Evolutionary conservation across 2,329 filamentous ascomycete species (phyloP), one percentile per base, ranked within the genome.

Genomic region (Mycosphaerella arachidis): DNA sequence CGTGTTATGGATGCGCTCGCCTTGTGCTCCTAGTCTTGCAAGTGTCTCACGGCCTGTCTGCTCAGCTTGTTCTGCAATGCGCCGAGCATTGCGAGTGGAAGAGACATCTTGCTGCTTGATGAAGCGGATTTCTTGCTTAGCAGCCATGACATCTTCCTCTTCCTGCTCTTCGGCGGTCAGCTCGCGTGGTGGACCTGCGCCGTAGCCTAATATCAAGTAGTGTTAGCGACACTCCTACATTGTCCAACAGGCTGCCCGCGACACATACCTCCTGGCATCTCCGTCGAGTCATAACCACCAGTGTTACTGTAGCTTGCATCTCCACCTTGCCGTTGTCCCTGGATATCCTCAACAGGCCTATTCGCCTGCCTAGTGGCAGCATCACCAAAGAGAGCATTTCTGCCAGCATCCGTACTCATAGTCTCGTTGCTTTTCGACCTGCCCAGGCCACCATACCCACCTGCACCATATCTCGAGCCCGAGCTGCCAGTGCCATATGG

Each of bases 91-190:
- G 57, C 86, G 81, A 10, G 87, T 88, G 13, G 84, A 85, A n/a
- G 84, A 79, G 33, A 92, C 84, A 70, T 91, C 90, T 61, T 90
- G 86, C 65, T 91, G 84, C 73, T 93, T 93, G 71, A 91, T 82
- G 65, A 87, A 85, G 16, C 83, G 82, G 66, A 92, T 91, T 70
- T 95, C 84, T 66, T 87, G 81, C 73, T 91, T 91, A 18, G 88
- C 86, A 0, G 85, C 84, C 60, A 86, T 81, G 12, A 92, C 84
- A 61, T 89, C 86, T 72, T 90, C 85, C 63, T 90, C 86, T 68
- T 88, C 86, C 66, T 94, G 87, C 64, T 87, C 78, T 83, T 96
- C 91, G 1, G 87, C 91, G 0, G 91, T 96, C 66, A 96, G 78
- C 73, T 96, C 85, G 52, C 90, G 84, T 60, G 89, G 83, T 58